Base-by-base conservation (phyloP, 148 eudicot species). In the Vaccinium myrtillus region DNA sequence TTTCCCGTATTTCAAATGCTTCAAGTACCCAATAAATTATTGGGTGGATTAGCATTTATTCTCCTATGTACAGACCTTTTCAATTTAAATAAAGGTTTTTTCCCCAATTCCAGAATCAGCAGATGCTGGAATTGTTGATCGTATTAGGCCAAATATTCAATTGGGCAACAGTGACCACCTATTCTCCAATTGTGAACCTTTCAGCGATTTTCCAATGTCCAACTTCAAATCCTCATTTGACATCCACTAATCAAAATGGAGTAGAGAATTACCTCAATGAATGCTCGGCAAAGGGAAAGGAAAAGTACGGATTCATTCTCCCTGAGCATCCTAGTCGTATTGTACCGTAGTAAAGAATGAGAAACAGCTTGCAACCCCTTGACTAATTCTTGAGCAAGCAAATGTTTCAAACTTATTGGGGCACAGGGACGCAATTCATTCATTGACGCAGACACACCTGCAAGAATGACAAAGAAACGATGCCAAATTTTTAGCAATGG, bases 341-440 rank as follows among this genome's bases (percentile, higher is more conserved):
- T 95, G 87, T 97, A 95, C 87, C 95, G 90, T 86, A 95, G 77
- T 74, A 97, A 88, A 25, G 98, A 93, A 87, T 95, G 95, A 86
- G 95, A 97, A 84, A 97, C 99, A 77, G 94, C 91, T 87, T 81
- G 95, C 86, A 97, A 86, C 43, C 98, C 98, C 86, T 90, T 94
- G 15, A 90, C 92, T 88, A 97, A 87, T 87, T 97, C 98, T 88
- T 97, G 98, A 75, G 99, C 93, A 75, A 97, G 95, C 71, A 97
- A 88, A 79, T 93, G 92, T 86, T 94, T 97, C 91, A 97, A 92
- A 89, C 98, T 94, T 82, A 93, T 81, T 86, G 99, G 99, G 63
- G 98, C 98, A 83, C 99, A 97, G 32, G 99, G 99, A 21, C 99
- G 98, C 81, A 97, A 85, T 78, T 97, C 99, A 74, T 97, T 97